Evolutionary conservation across 176 grass and related monocot genomes (phyloP).

Genomic region (Bonia amplexicaulis): DNA sequence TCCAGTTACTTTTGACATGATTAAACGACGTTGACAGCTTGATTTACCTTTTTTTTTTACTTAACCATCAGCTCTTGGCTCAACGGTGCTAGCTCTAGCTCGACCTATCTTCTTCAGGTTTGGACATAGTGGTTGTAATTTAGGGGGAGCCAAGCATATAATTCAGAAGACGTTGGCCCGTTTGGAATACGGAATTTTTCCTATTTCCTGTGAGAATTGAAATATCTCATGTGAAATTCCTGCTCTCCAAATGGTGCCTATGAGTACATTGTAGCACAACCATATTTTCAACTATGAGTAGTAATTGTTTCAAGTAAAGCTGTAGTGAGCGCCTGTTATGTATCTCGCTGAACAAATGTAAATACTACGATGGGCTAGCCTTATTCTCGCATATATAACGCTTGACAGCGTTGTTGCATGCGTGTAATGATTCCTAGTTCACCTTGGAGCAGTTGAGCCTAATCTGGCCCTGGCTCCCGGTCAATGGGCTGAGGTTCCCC

Average conservation of each 20-base stretch:
- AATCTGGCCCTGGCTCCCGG: conserved; percentile 17
- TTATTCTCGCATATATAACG: not conserved
- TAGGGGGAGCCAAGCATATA: not conserved
- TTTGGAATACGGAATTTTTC: too few species aligned
- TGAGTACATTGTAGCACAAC: too few species aligned
- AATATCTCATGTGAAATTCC: too few species aligned
- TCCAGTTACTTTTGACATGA: not conserved
- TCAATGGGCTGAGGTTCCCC: conserved; percentile 17
- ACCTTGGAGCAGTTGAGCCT: conserved; percentile 27
- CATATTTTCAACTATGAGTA: too few species aligned
- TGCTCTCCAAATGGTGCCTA: too few species aligned
- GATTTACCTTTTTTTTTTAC: not conserved
- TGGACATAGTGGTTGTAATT: not conserved
- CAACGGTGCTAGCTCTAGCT: not conserved
- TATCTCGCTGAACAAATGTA: not conserved
- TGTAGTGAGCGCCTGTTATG: too few species aligned
- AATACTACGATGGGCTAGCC: not conserved
- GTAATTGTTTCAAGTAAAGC: too few species aligned
- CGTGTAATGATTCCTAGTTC: conserved; percentile 11
- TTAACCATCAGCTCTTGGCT: not conserved
- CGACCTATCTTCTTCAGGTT: not conserved
- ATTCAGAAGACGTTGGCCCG: too few species aligned
- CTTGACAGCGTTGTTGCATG: not conserved
- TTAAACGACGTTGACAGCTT: not conserved
- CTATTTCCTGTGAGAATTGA: too few species aligned